phyloP scores from a whole-genome alignment of 345 rosid species.

The Xanthoceras sorbifolium region DNA sequence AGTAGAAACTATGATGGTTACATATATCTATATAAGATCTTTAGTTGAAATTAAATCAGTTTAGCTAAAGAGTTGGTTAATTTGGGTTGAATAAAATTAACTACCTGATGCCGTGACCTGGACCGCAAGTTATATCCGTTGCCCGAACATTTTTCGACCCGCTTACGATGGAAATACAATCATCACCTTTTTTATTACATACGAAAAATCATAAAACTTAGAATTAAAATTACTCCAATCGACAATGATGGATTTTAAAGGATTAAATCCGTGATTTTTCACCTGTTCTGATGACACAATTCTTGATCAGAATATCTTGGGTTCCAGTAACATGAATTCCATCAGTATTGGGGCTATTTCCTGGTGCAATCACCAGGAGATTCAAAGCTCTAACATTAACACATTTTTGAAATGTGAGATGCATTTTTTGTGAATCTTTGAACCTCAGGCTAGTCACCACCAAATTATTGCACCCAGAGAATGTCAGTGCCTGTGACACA shows the following conservation, averaged over 20 bases:
- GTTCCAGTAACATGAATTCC: slow-evolving; percentile 81
- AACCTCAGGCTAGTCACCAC: slow-evolving; percentile 59
- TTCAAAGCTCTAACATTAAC: slow-evolving; percentile 53
- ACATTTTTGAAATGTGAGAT: slow-evolving; percentile 57
- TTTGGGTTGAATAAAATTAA: slow-evolving; percentile 17
- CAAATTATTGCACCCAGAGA: slow-evolving; percentile 58
- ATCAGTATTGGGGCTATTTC: slow-evolving; percentile 84
- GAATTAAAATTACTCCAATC: too few species aligned
- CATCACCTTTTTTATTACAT: slow-evolving; percentile 71
- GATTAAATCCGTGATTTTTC: not conserved
- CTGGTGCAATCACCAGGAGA: slow-evolving; percentile 64
- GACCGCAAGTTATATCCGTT: slow-evolving; percentile 83
- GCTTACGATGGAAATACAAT: slow-evolving; percentile 83
- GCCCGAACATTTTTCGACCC: slow-evolving; percentile 81
- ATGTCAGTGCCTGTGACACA: slow-evolving; percentile 68
- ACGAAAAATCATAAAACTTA: not conserved
- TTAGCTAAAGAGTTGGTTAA: slow-evolving; percentile 19
- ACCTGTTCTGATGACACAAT: slow-evolving; percentile 76
- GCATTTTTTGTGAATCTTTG: slow-evolving; percentile 81
- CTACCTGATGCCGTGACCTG: slow-evolving; percentile 97
- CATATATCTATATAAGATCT: not conserved
- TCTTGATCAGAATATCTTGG: slow-evolving; percentile 55
- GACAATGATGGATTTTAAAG: not conserved
- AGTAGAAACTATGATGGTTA: not conserved
- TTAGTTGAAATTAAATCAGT: slow-evolving; percentile 14